Evolutionary conservation across 1,139 yeast species (phyloP), one percentile per base, ranked within the genome.

Genomic region (Kodamaea anthophila): DNA sequence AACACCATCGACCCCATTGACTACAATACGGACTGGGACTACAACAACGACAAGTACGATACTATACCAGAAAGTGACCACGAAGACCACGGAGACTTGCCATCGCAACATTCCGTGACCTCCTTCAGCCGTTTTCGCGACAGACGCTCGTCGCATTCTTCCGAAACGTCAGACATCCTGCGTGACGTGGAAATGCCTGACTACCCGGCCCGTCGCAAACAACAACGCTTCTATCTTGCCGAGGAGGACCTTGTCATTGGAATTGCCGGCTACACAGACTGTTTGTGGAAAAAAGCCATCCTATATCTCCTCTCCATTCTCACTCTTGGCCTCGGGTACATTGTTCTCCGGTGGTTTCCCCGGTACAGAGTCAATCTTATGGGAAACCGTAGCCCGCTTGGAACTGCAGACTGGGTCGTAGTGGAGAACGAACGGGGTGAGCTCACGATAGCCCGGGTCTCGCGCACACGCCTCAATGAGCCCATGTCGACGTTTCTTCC

Each of bases 231-330:
- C 51, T 91, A 91, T 53, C 74, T 93, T 39, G 91, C 96, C 0
- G 97, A 93, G 53, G 98, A 91, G 49, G 99, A 91, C 58, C 62
- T 91, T 48, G 91, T 88, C 12, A 73, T 93, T 36, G 96, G 94
- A 38, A 82, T 91, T 41, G 97, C 96, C 0, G 98, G 97, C 3
- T 91, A 84, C 52, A 60, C 58, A 32, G 72, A 78, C 13, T 72
- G 78, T 14, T 50, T 50, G 30, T 36, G 66, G 42, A 74, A 77
- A 35, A 48, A 57, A 5, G 26, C 59, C 0, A 15, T 71, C 0
- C 87, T 81, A 51, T 69, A 72, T 36, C 9, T 70, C 0, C 36
- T 83, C 3, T 81, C 88, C 41, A 37, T 72, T 1, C 26, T 59
- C 5, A 76, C 96, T 0, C 49, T 74, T 3, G 98, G 98, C 0